Conservation (phyloP, 495 filamentous ascomycete species). For the Barbatosphaeria neglecta region DNA sequence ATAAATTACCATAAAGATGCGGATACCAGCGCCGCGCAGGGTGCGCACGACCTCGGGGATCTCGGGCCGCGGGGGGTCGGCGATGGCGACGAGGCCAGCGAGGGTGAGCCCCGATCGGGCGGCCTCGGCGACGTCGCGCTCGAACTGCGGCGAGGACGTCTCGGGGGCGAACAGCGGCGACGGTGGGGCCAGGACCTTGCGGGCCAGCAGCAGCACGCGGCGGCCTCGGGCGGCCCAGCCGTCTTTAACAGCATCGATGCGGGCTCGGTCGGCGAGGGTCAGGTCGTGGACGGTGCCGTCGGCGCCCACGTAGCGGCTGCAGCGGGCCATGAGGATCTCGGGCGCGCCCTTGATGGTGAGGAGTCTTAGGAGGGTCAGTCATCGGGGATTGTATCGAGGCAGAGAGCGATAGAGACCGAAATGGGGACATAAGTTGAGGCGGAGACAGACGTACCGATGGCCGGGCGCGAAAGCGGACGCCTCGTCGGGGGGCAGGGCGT, state of each 20-base stretch:
- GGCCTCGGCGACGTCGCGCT: slow-evolving; percentile 36
- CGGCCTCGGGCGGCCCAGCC: slow-evolving; percentile 52
- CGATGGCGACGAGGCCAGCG: slow-evolving; percentile 53
- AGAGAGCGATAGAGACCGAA: no score
- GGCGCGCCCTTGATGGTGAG: slow-evolving; percentile 57
- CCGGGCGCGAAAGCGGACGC: slow-evolving; percentile 23
- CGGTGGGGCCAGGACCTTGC: slow-evolving; percentile 35
- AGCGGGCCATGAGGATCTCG: slow-evolving; percentile 48
- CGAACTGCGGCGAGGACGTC: slow-evolving; percentile 36
- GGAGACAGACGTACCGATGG: slow-evolving; percentile 24
- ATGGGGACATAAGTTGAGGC: no score
- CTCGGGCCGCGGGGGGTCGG: slow-evolving; percentile 56
- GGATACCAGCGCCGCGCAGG: slow-evolving; percentile 48
- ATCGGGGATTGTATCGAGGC: no score
- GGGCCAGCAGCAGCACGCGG: slow-evolving; percentile 54
- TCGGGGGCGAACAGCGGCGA: slow-evolving; percentile 16
- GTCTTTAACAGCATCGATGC: slow-evolving; percentile 45
- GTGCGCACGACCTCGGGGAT: slow-evolving; percentile 48
- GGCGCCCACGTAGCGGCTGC: slow-evolving; percentile 32
- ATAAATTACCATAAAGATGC: slow-evolving; percentile 49
- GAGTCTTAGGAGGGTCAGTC: no score
- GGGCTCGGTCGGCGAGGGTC: slow-evolving; percentile 17
- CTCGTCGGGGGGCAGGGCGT: slow-evolving; percentile 22
- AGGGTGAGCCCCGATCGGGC: slow-evolving; percentile 41
- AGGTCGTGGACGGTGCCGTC: slow-evolving; percentile 36